Evolutionary conservation across 1,139 yeast species (phyloP).

Genomic region (Protomyces inundatus): DNA sequence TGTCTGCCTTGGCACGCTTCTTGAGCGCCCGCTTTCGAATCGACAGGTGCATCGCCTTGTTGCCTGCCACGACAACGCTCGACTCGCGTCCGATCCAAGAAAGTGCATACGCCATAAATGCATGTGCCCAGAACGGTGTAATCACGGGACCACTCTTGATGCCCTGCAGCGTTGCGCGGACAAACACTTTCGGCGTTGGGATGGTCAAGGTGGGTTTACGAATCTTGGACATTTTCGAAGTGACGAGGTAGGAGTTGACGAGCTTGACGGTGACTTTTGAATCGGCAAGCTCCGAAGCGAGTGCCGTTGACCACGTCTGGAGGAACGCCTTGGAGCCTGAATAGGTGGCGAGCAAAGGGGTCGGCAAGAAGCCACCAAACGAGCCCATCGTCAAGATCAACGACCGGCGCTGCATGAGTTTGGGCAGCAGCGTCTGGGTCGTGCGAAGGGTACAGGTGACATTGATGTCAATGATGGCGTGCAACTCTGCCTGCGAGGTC

Average conservation of each 20-base stretch:
- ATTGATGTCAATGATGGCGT: slow-evolving; percentile 76
- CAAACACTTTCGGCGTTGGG: slow-evolving; percentile 80
- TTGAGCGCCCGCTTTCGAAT: slow-evolving; percentile 78
- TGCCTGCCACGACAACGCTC: slow-evolving; percentile 59
- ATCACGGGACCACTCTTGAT: slow-evolving; percentile 86
- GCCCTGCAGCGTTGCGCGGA: slow-evolving; percentile 64
- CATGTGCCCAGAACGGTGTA: slow-evolving; percentile 95
- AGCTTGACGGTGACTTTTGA: slow-evolving; percentile 77
- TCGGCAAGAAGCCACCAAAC: slow-evolving; percentile 88
- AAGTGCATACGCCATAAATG: slow-evolving; percentile 63
- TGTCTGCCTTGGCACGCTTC: slow-evolving; percentile 51
- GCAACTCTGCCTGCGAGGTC: slow-evolving; percentile 67
- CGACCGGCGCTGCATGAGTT: slow-evolving; percentile 45
- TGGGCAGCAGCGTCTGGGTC: slow-evolving; percentile 71
- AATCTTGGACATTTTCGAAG: slow-evolving; percentile 93
- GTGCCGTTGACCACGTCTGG: slow-evolving; percentile 85
- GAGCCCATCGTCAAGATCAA: slow-evolving; percentile 93
- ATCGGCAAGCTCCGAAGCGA: slow-evolving; percentile 75
- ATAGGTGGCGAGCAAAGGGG: slow-evolving; percentile 86
- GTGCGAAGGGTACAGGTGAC: slow-evolving; percentile 76
- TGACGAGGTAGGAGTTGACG: slow-evolving; percentile 82
- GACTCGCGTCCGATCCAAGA: slow-evolving; percentile 17
- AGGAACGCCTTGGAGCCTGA: slow-evolving; percentile 95
- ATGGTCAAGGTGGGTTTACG: slow-evolving; percentile 66
- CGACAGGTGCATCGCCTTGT: slow-evolving; percentile 68